A percentile compares a stretch with the other conserved stretches of the same genome.
Evolutionary conservation across 345 rosid species (phyloP).

Genomic region (Physaria fendleri): DNA sequence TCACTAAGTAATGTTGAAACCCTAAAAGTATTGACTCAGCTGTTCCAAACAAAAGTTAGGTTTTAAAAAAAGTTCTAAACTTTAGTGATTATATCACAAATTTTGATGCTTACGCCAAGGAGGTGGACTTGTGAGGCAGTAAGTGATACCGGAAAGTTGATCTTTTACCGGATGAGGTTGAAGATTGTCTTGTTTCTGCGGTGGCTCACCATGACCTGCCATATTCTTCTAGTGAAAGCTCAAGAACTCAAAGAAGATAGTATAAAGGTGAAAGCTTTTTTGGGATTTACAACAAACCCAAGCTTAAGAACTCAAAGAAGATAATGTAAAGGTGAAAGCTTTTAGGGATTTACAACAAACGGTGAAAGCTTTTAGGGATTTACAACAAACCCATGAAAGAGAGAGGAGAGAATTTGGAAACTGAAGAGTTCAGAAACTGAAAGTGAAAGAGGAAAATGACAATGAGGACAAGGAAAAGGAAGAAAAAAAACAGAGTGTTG

Average conservation of each 20-base stretch:
- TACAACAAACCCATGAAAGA: neutral
- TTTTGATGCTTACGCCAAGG: slow-evolving; percentile 79
- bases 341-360: neutral
- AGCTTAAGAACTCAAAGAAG: too few species aligned
- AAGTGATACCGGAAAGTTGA: slow-evolving; percentile 72
- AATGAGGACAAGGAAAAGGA: neutral
- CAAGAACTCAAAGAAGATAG: neutral
- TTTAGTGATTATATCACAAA: neutral
- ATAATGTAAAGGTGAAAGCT: too few species aligned
- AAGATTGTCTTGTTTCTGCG: slow-evolving; percentile 74
- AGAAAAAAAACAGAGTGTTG: neutral
- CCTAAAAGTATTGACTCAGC: slow-evolving; percentile 91
- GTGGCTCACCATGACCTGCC: slow-evolving; percentile 59
- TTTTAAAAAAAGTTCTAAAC: neutral
- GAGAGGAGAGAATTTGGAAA: neutral
- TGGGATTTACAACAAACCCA: too few species aligned
- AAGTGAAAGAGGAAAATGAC: neutral
- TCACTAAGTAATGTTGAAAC: slow-evolving; percentile 89
- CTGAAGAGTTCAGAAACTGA: slow-evolving; percentile 6
- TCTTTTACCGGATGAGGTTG: slow-evolving; percentile 88
- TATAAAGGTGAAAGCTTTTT: neutral
- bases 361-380: too few species aligned
- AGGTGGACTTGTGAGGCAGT: slow-evolving; percentile 89
- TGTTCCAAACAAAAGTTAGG: slow-evolving; percentile 13
- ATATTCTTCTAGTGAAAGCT: neutral